Percentiles rank a stretch among this genome's conserved stretches.
These are phyloP conservation scores for Sphagnum contortum DNA, from an alignment of 225 moss, liverwort and hornwort genomes.

Conservation along the genomic window DNA sequence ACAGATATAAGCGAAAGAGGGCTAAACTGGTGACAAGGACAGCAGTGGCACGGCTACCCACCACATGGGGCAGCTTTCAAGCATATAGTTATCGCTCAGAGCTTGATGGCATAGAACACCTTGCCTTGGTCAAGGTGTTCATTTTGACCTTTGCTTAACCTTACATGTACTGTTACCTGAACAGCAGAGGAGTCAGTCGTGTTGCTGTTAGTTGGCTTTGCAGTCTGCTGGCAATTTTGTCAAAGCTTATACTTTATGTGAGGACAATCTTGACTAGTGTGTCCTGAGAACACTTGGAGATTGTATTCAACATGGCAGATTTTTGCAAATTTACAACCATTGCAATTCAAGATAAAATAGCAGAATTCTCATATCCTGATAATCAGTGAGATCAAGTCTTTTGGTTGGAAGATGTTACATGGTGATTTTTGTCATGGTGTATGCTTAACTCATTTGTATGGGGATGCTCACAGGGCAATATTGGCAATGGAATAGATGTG, in stretches of 20 bases:
- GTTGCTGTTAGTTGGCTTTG: not conserved
- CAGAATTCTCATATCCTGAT: not conserved
- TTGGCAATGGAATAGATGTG: conserved; percentile 81
- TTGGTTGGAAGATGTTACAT: too few relatives aligned
- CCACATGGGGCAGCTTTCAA: conserved; percentile 69
- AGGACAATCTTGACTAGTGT: not conserved
- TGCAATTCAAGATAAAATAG: not conserved
- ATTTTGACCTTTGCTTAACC: conserved; percentile 3
- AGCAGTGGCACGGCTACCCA: conserved; percentile 75
- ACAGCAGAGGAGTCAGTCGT: too few relatives aligned
- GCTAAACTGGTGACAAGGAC: conserved; percentile 56
- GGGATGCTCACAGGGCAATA: conserved; percentile 57
- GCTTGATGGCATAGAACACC: conserved; percentile 81
- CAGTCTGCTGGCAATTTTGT: not conserved
- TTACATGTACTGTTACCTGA: not conserved
- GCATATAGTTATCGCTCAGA: conserved; percentile 69
- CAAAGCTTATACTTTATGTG: too few relatives aligned
- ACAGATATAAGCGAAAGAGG: conserved; percentile 11
- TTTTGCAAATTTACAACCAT: not conserved
- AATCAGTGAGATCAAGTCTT: too few relatives aligned
- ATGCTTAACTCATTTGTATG: too few relatives aligned
- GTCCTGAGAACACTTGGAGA: too few relatives aligned
- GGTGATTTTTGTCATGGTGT: too few relatives aligned
- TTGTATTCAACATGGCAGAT: not conserved
- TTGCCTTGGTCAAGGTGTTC: conserved; percentile 81